Evolutionary conservation across 495 filamentous ascomycete species (phyloP), one percentile per base, ranked within the genome.

Genomic region (Penicillium psychrofluorescens): DNA sequence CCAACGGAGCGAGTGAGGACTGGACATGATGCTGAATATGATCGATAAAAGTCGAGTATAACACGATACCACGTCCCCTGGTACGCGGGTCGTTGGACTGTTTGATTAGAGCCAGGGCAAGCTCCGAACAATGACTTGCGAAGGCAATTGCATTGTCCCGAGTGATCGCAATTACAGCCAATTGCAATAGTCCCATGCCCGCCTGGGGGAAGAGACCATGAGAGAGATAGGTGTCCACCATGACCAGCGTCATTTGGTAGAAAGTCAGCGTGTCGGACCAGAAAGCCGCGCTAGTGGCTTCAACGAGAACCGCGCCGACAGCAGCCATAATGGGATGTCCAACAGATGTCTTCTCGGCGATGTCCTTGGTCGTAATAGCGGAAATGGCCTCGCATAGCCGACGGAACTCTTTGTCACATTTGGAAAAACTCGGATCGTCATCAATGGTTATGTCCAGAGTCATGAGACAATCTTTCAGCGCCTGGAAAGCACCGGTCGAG

Each of bases 201-300:
- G 22, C 22, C 22, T 22, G 22, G 2, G 22, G 22, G 4, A 22
- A 22, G 4, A 4, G 22, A 4, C 22, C 22, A 22, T 6, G 22
- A 3, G 22, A 22, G 22, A 22, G 28, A 90, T 64, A 53, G 83
- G 79, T 70, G 33, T 80, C 71, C 45, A 89, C 62, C 68, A 88
- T 79, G 37, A 80, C 69, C 4, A 89, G 71, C 4, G 79, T 65
- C 38, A 84, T 76, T 42, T 84, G 78, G 55, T 87, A 90, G 60
- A 88, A 91, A 29, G 78, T 73, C 11, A 86, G 50, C 15, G 67
- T 63, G 53, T 90, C 78, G 47, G 74, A 79, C 87, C 87, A 95
- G 63, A 84, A 91, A 2, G 81, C 80, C 11, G 84, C 78, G 47
- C 78, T 79, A 36, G 83, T 72, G 11, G 85, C 78, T 61, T 91